Base-by-base conservation (phyloP, 163 green algal species). In the Scenedesmus sp. region DNA sequence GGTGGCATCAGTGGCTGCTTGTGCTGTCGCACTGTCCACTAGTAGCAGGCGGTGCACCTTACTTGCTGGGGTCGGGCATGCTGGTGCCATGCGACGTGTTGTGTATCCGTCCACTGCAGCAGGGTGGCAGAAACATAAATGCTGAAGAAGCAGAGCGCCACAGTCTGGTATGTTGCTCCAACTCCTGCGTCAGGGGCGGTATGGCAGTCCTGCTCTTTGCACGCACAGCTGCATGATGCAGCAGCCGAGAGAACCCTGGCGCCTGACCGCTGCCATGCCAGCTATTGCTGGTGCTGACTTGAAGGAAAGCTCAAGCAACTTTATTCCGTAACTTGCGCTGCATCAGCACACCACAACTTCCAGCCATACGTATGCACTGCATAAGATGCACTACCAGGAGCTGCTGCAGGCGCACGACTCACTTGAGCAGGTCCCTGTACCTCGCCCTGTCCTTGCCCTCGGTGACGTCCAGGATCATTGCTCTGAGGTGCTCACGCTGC, bases 31-130 rank as follows among this genome's bases (percentile, higher is more conserved):
- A 70, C 65, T 76, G 30, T 18, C 65, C 40, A 7, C 65, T 40
- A 2, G 26, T 40, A 18, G 65, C 30, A 76, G 65, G 65, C 7
- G 42, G 26, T 18, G 76, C 73, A 53, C 37, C 20, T 83, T 42
- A 83, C 40, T 83, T 73, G 51, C n/a, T 46, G 16, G 59, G 56
- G 2, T 91, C 78, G 37, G 81, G 81, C 88, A 92, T 86, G 30
- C 56, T 85, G 7, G 88, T 92, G 3, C 88, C 88, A 85, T 92
- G 88, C 26, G 76, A 40, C 5, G 88, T 92, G 7, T 78, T 78
- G 68, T 92, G 88, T 4, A 92, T 88, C 33, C 78, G 78, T n/a
- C 88, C 88, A 73, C 88, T 92, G 88, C 88, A 81, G 43, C 7
- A 24, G 35, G 30, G 30, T 7, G 30, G 65, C 65, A 56, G 16